phyloP scores from a whole-genome alignment of 257 asterid species.

The Solanum piurae region DNA sequence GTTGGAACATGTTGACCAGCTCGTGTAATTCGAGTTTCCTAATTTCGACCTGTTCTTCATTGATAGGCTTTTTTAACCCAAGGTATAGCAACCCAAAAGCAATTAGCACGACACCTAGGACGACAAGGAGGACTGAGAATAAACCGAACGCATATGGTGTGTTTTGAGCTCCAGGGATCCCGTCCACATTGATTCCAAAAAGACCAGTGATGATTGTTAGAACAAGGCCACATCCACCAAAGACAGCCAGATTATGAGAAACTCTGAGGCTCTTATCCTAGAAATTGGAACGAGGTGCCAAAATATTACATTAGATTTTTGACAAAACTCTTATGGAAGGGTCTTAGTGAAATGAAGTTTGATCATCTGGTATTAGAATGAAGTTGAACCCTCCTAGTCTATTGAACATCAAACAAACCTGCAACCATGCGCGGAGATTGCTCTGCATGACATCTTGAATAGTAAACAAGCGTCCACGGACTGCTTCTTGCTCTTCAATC shows the following conservation, averaged over 20 bases:
- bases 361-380: background rate
- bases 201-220: slow-evolving; percentile 78
- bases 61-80: slow-evolving; percentile 64
- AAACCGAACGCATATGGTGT: slow-evolving; percentile 83
- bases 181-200: slow-evolving; percentile 92
- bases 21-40: slow-evolving; percentile 73
- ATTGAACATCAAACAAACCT: slow-evolving; percentile 33
- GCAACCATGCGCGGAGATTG: slow-evolving; percentile 87
- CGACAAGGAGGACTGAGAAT: slow-evolving; percentile 55
- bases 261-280: slow-evolving; percentile 91
- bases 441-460: slow-evolving; percentile 99
- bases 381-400: background rate
- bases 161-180: slow-evolving; percentile 68
- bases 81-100: slow-evolving; percentile 65
- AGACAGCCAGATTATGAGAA: slow-evolving; percentile 77
- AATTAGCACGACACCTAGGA: slow-evolving; percentile 49
- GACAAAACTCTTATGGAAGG: background rate
- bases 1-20: slow-evolving; percentile 77
- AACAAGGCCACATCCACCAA: slow-evolving; percentile 91
- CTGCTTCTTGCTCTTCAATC: slow-evolving; percentile 99
- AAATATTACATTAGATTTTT: background rate
- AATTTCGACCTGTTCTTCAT: slow-evolving; percentile 64
- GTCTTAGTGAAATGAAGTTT: background rate
- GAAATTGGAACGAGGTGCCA: background rate
- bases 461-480: slow-evolving; percentile 88